Base-by-base conservation (phyloP, 202 grass and related monocot species). In the Panicum virgatum region DNA sequence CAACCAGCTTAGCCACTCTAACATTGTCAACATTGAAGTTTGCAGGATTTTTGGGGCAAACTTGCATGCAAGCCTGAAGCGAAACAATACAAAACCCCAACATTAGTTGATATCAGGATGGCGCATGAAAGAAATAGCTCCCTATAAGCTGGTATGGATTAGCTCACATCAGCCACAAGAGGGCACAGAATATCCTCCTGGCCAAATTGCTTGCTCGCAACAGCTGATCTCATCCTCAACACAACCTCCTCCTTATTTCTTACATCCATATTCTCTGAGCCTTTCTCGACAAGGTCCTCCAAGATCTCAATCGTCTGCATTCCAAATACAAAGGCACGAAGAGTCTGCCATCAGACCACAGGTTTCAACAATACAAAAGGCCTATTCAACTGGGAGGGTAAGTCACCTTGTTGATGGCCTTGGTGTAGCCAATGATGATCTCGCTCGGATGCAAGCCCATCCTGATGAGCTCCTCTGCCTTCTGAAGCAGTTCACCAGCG, bases 1-100 rank as follows among this genome's bases (percentile, higher is more conserved):
- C 96, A 87, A 95, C 43, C 4, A 98, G 66, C 79, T 98, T 98
- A 22, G 87, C 85, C 77, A 98, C 96, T 84, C 96, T 86, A 83
- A 98, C 90, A 89, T 98, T 98, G 81, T 98, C 96, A 16, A 96
- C 92, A 37, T 93, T 96, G 30, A 96, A 98, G 74, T 96, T 98
- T 29, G 69, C 87, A 12, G 96, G 90, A 65, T 98, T 96, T 86
- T 96, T 90, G 1, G 96, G 92, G 71, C 92, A 98, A 69, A 98
- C 96, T 96, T 93, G 96, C 52, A 98, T 96, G 79, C 96, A 98
- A 16, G 96, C 92, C 96, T 98, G 76, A 69, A 67, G 58, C 10
- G 7, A 25, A 32, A 86, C 19, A 46, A 59, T 48, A 67, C 47
- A 63, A 75, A 77, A 51, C 62, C 0, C 2, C 2, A n/a, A 9